These are phyloP conservation scores for Pichia sporocuriosa DNA, from an alignment of 805 yeast genomes.

Conservation along the genomic window DNA sequence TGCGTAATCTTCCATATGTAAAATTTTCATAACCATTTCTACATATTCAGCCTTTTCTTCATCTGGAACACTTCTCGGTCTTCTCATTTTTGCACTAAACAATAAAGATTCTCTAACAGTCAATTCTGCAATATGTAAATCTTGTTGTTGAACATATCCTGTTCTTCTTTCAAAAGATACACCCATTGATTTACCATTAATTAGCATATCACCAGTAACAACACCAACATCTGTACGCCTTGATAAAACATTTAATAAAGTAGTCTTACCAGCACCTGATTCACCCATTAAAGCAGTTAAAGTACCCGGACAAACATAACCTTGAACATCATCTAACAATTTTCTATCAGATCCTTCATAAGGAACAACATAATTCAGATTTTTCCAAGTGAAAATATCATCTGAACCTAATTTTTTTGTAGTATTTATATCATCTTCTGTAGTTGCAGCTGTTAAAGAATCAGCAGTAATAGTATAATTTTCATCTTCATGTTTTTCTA, in stretches of 20 bases:
- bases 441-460: constrained; percentile 21
- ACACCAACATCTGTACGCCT: constrained; percentile 47
- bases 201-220: constrained; percentile 50
- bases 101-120: constrained; percentile 46
- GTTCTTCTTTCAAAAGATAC: constrained; percentile 46
- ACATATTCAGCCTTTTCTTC: constrained; percentile 39
- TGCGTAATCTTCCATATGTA: constrained; percentile 39
- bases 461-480: background rate
- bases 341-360: constrained; percentile 35
- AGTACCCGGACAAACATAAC: constrained; percentile 46
- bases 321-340: constrained; percentile 39
- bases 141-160: constrained; percentile 54
- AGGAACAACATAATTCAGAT: constrained; percentile 52
- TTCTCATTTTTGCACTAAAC: constrained; percentile 45
- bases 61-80: constrained; percentile 34
- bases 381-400: constrained; percentile 57
- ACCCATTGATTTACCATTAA: constrained; percentile 44
- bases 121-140: constrained; percentile 41
- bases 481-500: constrained; percentile 2
- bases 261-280: constrained; percentile 61
- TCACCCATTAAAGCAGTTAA: constrained; percentile 60
- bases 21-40: constrained; percentile 34
- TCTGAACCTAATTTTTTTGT: constrained; percentile 30
- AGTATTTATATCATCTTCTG: constrained; percentile 14
- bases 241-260: constrained; percentile 46